These are phyloP conservation scores for Venturia carpophila DNA, from an alignment of 2,329 filamentous ascomycete species.

Conservation along the genomic window DNA sequence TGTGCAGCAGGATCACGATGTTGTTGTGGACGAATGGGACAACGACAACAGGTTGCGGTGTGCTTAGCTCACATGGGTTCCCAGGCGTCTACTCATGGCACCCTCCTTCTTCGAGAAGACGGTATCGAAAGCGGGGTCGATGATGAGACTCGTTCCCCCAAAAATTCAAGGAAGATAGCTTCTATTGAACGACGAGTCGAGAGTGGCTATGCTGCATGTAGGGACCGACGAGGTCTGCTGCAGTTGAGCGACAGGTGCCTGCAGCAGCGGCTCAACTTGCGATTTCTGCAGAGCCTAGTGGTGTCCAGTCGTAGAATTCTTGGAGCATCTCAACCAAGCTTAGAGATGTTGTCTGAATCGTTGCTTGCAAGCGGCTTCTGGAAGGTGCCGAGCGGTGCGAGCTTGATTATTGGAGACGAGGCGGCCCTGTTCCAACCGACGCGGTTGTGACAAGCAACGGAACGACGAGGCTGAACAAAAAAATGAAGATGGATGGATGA, in stretches of 20 bases:
- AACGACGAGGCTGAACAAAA: background rate
- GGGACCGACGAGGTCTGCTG: background rate
- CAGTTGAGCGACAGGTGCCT: background rate
- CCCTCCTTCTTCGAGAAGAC: background rate
- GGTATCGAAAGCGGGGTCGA: background rate
- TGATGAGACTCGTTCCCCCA: background rate
- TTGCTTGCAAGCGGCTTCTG: background rate
- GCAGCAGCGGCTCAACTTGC: background rate
- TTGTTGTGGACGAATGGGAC: no score
- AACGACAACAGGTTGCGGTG: background rate
- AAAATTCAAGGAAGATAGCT: no score
- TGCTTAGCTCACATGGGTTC: background rate
- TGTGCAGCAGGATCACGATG: background rate
- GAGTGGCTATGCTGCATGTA: background rate
- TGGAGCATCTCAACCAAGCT: background rate
- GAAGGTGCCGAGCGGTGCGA: background rate
- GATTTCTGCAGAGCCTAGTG: background rate
- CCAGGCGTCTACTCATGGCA: background rate
- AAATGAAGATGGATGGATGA: background rate
- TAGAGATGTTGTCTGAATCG: background rate
- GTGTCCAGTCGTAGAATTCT: background rate
- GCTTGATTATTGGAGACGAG: background rate
- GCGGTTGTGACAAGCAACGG: constrained; percentile 3
- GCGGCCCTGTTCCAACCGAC: background rate
- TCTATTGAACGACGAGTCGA: no score